Conservation (phyloP, 345 rosid genomes). For the Dipteronia sinensis region DNA sequence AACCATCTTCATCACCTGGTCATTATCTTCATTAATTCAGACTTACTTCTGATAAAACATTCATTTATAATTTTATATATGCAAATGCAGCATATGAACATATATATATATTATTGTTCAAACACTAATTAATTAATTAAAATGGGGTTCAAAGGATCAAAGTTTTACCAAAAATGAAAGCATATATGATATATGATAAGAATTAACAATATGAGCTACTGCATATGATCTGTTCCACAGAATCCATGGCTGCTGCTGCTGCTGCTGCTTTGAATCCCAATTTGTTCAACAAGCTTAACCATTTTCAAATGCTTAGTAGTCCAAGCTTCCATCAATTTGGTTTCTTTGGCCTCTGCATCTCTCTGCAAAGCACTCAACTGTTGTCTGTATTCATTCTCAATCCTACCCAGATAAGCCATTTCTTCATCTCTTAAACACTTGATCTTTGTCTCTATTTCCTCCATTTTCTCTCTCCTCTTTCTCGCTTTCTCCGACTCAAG, state of each 20-base stretch:
- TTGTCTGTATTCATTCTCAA: conserved; percentile 26
- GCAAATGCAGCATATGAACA: not conserved
- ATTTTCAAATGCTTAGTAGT: conserved; percentile 22
- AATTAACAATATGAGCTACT: not conserved
- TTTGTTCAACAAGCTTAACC: conserved; percentile 22
- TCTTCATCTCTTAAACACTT: conserved; percentile 29
- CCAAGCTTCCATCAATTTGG: conserved; percentile 33
- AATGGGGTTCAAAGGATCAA: not conserved
- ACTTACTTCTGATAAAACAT: too few relatives aligned
- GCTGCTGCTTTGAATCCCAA: conserved; percentile 19
- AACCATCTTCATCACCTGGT: not conserved
- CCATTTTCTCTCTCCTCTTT: conserved; percentile 31
- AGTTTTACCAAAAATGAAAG: not conserved
- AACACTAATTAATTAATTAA: too few relatives aligned
- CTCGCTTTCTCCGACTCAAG: conserved; percentile 30
- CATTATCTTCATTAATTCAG: not conserved
- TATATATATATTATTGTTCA: too few relatives aligned
- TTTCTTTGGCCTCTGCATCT: conserved; percentile 26
- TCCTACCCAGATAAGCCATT: conserved; percentile 17
- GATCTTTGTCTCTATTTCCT: conserved; percentile 29
- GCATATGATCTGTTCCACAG: not conserved
- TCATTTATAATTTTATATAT: too few relatives aligned
- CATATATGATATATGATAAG: not conserved
- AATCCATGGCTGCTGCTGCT: not conserved
- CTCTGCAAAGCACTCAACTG: conserved; percentile 23